A percentile compares a stretch with the other conserved stretches of the same genome.
phyloP scores from a whole-genome alignment of 2,329 filamentous ascomycete species.

The Colletotrichum ledebouriae region DNA sequence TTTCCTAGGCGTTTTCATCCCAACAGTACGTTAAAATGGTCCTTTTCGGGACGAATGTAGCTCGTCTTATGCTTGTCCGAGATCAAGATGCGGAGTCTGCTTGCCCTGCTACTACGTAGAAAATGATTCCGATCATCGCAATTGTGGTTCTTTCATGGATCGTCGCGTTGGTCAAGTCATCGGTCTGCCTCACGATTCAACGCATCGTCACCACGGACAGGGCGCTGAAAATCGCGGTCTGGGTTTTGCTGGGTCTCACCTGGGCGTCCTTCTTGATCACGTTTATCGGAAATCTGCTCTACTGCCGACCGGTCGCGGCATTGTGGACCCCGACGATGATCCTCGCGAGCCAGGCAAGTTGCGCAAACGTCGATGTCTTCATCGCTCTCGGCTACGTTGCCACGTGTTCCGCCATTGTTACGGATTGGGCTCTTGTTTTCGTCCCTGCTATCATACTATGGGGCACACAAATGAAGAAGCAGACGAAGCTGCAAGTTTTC shows the following conservation, averaged over 20 bases:
- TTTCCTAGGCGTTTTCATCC: not conserved
- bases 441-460: conserved; percentile 51
- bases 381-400: conserved; percentile 48
- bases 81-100: conserved; percentile 7
- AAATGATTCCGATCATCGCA: conserved; percentile 28
- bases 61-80: conserved; percentile 7
- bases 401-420: conserved; percentile 50
- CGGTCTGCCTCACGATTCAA: conserved; percentile 53
- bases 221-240: conserved; percentile 44
- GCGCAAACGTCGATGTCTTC: conserved; percentile 44
- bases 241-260: conserved; percentile 42
- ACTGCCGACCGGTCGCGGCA: conserved; percentile 50
- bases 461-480: conserved; percentile 50
- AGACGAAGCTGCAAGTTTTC: conserved; percentile 45
- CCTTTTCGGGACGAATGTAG: not conserved
- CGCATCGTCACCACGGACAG: conserved; percentile 48
- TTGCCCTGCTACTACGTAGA: not conserved
- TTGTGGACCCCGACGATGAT: conserved; percentile 50
- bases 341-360: conserved; percentile 44
- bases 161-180: conserved; percentile 49
- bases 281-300: conserved; percentile 50
- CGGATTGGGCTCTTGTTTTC: conserved; percentile 50
- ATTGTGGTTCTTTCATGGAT: conserved; percentile 11
- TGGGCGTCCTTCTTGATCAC: conserved; percentile 49
- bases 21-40: not conserved